A percentile compares a stretch with the other conserved stretches of the same genome.
Conservation (phyloP, 2,329 filamentous ascomycete species). For the Mycocentrospora acerina region DNA sequence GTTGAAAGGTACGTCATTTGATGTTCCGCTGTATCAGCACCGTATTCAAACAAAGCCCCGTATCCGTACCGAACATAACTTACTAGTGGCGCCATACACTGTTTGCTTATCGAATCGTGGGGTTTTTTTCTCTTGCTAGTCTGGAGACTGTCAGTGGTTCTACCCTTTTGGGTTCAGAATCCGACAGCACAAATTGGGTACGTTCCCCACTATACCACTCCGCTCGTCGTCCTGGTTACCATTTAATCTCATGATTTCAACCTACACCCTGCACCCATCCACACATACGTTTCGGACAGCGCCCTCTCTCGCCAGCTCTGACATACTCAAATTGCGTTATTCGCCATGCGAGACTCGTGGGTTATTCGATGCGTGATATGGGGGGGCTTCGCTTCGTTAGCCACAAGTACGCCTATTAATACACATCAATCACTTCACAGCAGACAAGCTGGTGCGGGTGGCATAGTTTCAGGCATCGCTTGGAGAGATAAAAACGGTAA, state of each 20-base stretch:
- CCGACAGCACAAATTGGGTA: constrained; percentile 4
- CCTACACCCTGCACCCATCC: not conserved
- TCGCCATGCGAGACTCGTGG: constrained; percentile 11
- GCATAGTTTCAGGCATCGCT: constrained; percentile 20
- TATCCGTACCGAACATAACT: too few species aligned
- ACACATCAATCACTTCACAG: not conserved
- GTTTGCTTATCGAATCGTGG: too few species aligned
- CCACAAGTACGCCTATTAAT: constrained; percentile 8
- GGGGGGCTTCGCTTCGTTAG: constrained; percentile 6
- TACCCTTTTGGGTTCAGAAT: too few species aligned
- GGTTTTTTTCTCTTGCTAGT: too few species aligned
- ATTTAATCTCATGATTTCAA: too few species aligned
- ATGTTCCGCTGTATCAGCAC: too few species aligned
- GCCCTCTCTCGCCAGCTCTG: not conserved
- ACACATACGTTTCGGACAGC: constrained; percentile 1
- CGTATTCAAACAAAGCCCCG: too few species aligned
- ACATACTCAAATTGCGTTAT: too few species aligned
- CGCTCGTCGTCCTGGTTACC: not conserved
- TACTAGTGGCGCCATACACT: too few species aligned
- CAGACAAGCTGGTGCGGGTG: constrained; percentile 5
- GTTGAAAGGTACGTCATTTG: too few species aligned
- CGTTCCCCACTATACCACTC: not conserved
- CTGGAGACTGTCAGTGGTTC: too few species aligned
- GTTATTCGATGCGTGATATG: constrained; percentile 1
- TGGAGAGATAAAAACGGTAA: constrained; percentile 23